phyloP scores from a whole-genome alignment of 495 filamentous ascomycete species.

The Aspergillus diversus region DNA sequence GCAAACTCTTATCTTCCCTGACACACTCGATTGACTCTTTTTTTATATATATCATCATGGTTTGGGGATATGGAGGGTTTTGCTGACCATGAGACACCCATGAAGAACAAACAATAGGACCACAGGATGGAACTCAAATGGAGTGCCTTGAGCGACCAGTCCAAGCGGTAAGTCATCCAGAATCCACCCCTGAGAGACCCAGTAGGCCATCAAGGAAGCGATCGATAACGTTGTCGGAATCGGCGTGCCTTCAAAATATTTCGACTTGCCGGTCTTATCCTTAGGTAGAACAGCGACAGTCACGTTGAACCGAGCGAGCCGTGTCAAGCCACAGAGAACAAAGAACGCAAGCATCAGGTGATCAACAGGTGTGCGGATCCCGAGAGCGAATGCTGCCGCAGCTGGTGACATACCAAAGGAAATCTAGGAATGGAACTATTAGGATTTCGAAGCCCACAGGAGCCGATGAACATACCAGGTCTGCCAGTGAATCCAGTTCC shows the following conservation, averaged over 20 bases:
- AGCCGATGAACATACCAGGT: conserved; percentile 65
- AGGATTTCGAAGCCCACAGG: conserved; percentile 12
- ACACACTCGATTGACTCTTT: conserved; percentile 11
- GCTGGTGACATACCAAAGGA: conserved; percentile 95
- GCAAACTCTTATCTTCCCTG: conserved; percentile 3
- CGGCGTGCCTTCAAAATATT: conserved; percentile 95
- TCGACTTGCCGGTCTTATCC: conserved; percentile 85
- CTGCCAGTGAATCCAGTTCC: conserved; percentile 95
- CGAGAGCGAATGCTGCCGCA: conserved; percentile 82
- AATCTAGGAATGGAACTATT: conserved; percentile 59
- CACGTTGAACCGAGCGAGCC: conserved; percentile 96
- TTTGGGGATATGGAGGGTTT: conserved; percentile 95
- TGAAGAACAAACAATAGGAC: conserved; percentile 79
- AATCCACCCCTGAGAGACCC: conserved; percentile 80
- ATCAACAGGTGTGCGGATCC: conserved; percentile 83
- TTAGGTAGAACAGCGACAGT: conserved; percentile 87
- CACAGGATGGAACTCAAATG: conserved; percentile 85
- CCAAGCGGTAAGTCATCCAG: conserved; percentile 76
- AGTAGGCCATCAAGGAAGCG: conserved; percentile 84
- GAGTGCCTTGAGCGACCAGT: conserved; percentile 61
- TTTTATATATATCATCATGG: conserved; percentile 50
- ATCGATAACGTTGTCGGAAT: conserved; percentile 88
- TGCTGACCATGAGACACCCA: conserved; percentile 92
- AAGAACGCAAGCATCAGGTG: conserved; percentile 86
- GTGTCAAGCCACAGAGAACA: conserved; percentile 92